phyloP scores from a whole-genome alignment of 768 basidiomycete species.

The Aureoboletus auriporus region DNA sequence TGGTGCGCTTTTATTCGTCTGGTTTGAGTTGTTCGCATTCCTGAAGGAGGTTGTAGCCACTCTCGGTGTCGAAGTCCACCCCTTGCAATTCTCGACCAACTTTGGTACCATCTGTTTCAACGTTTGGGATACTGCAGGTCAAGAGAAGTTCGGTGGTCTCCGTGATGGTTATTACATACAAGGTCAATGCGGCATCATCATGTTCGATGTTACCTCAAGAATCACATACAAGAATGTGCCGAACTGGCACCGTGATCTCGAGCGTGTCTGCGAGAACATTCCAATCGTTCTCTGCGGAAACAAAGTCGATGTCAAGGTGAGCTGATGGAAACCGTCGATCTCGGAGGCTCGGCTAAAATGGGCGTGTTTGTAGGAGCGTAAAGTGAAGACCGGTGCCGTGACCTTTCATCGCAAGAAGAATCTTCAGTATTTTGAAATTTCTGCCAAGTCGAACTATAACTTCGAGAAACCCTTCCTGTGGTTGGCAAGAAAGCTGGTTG shows the following conservation, averaged over 20 bases:
- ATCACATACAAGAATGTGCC: slow-evolving; percentile 99
- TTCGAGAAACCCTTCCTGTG: slow-evolving; percentile 99
- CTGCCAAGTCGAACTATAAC: slow-evolving; percentile 99
- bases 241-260: slow-evolving; percentile 99
- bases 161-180: slow-evolving; percentile 96
- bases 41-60: slow-evolving; percentile 60
- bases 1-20: slow-evolving; percentile 48
- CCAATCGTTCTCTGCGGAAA: slow-evolving; percentile 99
- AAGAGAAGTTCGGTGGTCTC: slow-evolving; percentile 99
- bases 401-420: slow-evolving; percentile 99
- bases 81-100: slow-evolving; percentile 94
- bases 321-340: slow-evolving; percentile 18
- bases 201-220: slow-evolving; percentile 99
- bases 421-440: slow-evolving; percentile 99
- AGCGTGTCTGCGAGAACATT: slow-evolving; percentile 99
- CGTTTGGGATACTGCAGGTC: slow-evolving; percentile 99
- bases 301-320: slow-evolving; percentile 98
- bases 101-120: slow-evolving; percentile 99
- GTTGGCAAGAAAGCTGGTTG: slow-evolving; percentile 97
- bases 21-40: slow-evolving; percentile 10
- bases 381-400: slow-evolving; percentile 97
- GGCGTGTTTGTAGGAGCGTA: slow-evolving; percentile 75
- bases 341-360: slow-evolving; percentile 2
- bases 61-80: slow-evolving; percentile 99
- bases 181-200: slow-evolving; percentile 99